These are phyloP conservation scores for Auricularia cornea DNA, from an alignment of 768 basidiomycete genomes.

Conservation along the genomic window DNA sequence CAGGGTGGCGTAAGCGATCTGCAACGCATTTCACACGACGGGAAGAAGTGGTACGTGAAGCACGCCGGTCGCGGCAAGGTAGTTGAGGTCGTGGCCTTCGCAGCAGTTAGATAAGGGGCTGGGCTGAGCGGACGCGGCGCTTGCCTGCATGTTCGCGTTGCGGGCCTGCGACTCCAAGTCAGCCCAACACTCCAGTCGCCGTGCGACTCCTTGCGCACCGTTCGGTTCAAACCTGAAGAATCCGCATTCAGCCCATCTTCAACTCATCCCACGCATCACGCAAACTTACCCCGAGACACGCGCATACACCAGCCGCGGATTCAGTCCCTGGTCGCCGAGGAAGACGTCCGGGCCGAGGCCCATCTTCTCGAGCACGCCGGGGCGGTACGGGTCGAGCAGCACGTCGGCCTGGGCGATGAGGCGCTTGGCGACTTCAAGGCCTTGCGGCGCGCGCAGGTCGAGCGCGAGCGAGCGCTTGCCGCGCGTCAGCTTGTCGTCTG, in stretches of 20 bases:
- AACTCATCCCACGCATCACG: too few relatives aligned
- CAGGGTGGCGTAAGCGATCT: background rate
- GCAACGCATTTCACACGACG: background rate
- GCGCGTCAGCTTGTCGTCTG: constrained; percentile 50
- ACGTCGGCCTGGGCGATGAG: constrained; percentile 66
- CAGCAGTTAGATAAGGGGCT: background rate
- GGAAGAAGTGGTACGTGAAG: constrained; percentile 39
- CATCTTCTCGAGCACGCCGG: constrained; percentile 72
- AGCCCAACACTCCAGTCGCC: background rate
- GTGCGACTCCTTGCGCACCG: background rate
- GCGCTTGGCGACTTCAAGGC: constrained; percentile 44
- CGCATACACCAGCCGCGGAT: constrained; percentile 62
- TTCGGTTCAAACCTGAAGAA: background rate
- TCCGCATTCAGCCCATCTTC: background rate
- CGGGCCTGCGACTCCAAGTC: constrained; percentile 35
- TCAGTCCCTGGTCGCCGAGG: constrained; percentile 47
- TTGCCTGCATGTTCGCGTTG: constrained; percentile 71
- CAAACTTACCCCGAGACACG: constrained; percentile 49
- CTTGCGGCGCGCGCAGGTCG: constrained; percentile 53
- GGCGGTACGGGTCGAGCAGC: constrained; percentile 75
- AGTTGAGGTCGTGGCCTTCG: constrained; percentile 80
- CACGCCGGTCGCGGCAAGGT: constrained; percentile 69
- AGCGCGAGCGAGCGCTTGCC: constrained; percentile 71
- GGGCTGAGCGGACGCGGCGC: constrained; percentile 7
- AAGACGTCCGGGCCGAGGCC: constrained; percentile 72